These are phyloP conservation scores for Erodium moschatum DNA, from an alignment of 441 rosid species.

Conservation along the genomic window DNA sequence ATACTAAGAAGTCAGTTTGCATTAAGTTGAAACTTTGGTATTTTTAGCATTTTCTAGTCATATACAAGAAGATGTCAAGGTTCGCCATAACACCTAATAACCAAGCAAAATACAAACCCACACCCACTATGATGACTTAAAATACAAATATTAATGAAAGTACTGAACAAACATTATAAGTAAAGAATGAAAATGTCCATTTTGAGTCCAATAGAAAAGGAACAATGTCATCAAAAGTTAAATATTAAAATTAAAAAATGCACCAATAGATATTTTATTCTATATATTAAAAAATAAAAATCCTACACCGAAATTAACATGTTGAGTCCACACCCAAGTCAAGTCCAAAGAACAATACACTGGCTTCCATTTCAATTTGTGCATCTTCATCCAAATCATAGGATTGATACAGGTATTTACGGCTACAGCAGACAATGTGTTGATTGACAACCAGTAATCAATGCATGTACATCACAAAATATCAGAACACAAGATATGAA, in stretches of 20 bases:
- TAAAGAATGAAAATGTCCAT: background rate
- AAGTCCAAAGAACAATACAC: background rate
- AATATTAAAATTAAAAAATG: no score
- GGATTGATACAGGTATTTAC: background rate
- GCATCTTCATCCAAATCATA: background rate
- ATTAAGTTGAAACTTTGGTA: background rate
- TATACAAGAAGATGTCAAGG: background rate
- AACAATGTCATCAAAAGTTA: background rate
- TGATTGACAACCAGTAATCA: background rate
- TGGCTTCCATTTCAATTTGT: background rate
- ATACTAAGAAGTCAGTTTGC: background rate
- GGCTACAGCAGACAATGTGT: background rate
- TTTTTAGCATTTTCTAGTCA: background rate
- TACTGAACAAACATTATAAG: background rate
- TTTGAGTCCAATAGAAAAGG: background rate
- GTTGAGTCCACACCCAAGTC: background rate
- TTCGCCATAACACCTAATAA: background rate
- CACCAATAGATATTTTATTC: background rate
- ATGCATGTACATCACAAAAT: background rate
- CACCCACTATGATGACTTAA: background rate
- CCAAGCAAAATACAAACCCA: background rate
- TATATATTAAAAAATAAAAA: background rate
- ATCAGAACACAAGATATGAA: slow-evolving; percentile 16
- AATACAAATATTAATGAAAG: background rate
- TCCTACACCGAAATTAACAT: background rate